phyloP scores from a whole-genome alignment of 495 filamentous ascomycete genomes.

The Neurospora pannonica region DNA sequence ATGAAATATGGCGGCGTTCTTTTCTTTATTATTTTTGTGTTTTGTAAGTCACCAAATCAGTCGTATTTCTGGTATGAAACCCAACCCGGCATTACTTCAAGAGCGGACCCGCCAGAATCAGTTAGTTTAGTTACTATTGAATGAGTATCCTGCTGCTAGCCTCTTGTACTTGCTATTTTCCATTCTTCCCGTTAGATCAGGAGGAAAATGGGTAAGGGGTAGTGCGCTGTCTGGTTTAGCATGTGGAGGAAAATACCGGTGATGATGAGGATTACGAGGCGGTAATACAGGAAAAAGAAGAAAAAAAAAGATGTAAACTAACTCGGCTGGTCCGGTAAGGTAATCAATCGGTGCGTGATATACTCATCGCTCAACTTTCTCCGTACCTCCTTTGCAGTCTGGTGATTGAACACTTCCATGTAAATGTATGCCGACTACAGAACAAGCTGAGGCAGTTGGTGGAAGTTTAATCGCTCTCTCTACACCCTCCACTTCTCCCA shows the following conservation, averaged over 20 bases:
- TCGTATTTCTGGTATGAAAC: neutral
- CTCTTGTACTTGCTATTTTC: neutral
- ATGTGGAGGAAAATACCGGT: neutral
- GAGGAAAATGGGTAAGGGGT: neutral
- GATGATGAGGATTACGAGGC: too few relatives aligned
- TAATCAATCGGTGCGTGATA: neutral
- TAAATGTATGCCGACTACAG: neutral
- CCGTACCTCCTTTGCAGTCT: neutral
- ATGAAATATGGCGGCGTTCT: slow-evolving; percentile 11
- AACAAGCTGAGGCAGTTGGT: neutral
- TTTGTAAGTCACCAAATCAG: neutral
- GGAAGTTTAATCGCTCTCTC: neutral
- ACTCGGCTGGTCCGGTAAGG: too few relatives aligned
- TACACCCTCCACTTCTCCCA: neutral
- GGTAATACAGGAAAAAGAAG: too few relatives aligned
- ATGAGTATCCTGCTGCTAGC: neutral
- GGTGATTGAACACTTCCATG: neutral
- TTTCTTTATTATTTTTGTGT: neutral
- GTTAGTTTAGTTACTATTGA: neutral
- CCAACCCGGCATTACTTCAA: neutral
- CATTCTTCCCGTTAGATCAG: neutral
- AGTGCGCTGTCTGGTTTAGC: neutral
- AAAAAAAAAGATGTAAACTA: too few relatives aligned
- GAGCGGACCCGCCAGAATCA: neutral
- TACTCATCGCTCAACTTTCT: neutral